Base-by-base conservation (phyloP, 1,284 basidiomycete species). In the Cutaneotrichosporon sp. region DNA sequence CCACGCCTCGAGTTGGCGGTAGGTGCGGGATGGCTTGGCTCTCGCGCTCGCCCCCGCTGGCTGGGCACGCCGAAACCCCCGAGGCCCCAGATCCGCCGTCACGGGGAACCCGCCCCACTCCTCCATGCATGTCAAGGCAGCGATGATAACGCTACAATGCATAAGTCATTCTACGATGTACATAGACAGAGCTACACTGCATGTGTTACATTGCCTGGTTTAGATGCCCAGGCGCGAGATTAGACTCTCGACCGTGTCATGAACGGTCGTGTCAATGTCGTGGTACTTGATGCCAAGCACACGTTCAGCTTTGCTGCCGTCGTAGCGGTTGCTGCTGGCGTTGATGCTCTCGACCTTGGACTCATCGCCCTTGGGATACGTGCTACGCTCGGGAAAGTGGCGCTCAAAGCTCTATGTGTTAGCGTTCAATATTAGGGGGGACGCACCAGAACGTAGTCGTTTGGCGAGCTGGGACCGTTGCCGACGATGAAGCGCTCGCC, bases 401-500 rank as follows among this genome's bases (percentile, higher is more conserved):
- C 61, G 56, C 54, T 62, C 60, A 36, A 70, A 57, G 39, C 56
- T 51, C 63, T 65, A 46, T 22, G 4, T 30, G 40, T 43, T 18
- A 36, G 44, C 4, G n/a, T 18, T 5, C 9, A 10, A 4, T 15
- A 9, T n/a, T 2, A 12, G n/a, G 14, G 10, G 2, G 14, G 4
- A 60, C 65, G 40, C 42, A 67, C 65, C 40, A 67, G 64, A 35
- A 57, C 56, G 35, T 50, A 56, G 47, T 72, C 72, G 46, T 74
- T 67, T 10, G 66, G 66, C 34, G 58, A 56, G 43, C 63, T 62
- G 12, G 69, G 58, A 42, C 77, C 81, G 4, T 63, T 70, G 33
- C 68, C 69, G 42, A 79, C 58, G 60, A 85, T 78, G 64, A 84
- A 81, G 1, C 87, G 77, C 58, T 87, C 72, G 0, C 81, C 82